These are phyloP conservation scores for Alternaria ventricosa DNA, from an alignment of 2,329 filamentous ascomycete genomes.

Conservation along the genomic window DNA sequence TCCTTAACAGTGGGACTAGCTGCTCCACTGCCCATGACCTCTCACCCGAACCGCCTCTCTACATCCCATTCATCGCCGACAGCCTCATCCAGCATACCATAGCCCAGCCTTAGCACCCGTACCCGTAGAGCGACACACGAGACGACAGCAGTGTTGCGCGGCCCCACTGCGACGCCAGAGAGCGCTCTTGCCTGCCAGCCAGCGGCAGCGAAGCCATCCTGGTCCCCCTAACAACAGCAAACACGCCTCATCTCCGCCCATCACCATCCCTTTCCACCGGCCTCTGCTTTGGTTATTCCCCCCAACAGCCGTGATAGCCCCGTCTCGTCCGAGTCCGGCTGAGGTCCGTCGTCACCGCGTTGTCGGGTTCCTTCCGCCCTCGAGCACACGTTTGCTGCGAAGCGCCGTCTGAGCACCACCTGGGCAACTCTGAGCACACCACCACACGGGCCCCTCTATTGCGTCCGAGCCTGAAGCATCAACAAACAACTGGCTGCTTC, in stretches of 20 bases:
- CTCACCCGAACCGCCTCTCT: slow-evolving; percentile 25
- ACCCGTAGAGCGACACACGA: not conserved
- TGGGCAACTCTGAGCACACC: not conserved
- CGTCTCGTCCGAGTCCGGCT: slow-evolving; percentile 15
- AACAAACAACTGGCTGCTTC: not conserved
- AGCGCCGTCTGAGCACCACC: slow-evolving; percentile 7
- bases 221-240: slow-evolving; percentile 43
- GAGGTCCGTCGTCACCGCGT: slow-evolving; percentile 13
- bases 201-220: slow-evolving; percentile 17
- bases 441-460: slow-evolving; percentile 19
- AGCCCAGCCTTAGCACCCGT: slow-evolving; percentile 16
- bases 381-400: slow-evolving; percentile 19
- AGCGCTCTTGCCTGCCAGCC: slow-evolving; percentile 14
- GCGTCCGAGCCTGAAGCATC: slow-evolving; percentile 1
- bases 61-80: slow-evolving; percentile 32
- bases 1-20: slow-evolving; percentile 7
- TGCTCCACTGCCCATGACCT: slow-evolving; percentile 28
- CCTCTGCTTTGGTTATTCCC: slow-evolving; percentile 4
- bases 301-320: not conserved
- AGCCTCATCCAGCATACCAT: slow-evolving; percentile 39
- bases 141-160: slow-evolving; percentile 13
- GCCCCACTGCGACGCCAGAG: slow-evolving; percentile 14
- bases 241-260: slow-evolving; percentile 39
- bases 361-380: slow-evolving; percentile 19
- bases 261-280: slow-evolving; percentile 27